Evolutionary conservation across 179 eudicot species (phyloP).

Genomic region (Gypsophila paniculata): DNA sequence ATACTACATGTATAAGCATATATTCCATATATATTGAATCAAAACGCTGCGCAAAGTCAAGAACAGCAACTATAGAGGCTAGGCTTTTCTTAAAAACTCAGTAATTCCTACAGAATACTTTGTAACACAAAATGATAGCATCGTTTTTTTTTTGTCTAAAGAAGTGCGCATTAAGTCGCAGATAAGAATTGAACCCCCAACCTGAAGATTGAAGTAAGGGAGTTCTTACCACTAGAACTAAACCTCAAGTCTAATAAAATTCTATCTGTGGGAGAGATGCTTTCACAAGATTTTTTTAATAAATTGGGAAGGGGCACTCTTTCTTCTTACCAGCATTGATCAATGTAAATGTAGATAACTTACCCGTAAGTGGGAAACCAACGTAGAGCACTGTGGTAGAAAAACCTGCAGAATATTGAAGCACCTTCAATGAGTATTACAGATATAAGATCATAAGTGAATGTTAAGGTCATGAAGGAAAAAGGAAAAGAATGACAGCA

Average conservation of each 20-base stretch:
- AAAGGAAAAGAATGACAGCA: not conserved
- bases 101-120: too few relatives aligned
- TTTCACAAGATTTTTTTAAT: not conserved
- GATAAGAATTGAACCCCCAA: too few relatives aligned
- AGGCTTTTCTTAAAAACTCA: too few relatives aligned
- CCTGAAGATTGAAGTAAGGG: too few relatives aligned
- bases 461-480: conserved; percentile 1
- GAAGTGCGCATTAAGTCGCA: too few relatives aligned
- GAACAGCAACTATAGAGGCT: too few relatives aligned
- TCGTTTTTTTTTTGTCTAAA: too few relatives aligned
- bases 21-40: not conserved
- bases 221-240: too few relatives aligned
- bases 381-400: conserved; percentile 93
- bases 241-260: not conserved
- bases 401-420: conserved; percentile 57
- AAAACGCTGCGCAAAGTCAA: not conserved
- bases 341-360: conserved; percentile 25
- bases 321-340: conserved; percentile 4
- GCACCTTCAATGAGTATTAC: conserved; percentile 8
- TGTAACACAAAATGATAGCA: too few relatives aligned
- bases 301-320: not conserved
- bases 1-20: not conserved
- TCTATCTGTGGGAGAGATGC: not conserved
- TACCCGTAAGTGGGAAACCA: conserved; percentile 98
- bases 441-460: not conserved